Conservation (phyloP, 2,329 filamentous ascomycete species). For the Neobulgaria alba region DNA sequence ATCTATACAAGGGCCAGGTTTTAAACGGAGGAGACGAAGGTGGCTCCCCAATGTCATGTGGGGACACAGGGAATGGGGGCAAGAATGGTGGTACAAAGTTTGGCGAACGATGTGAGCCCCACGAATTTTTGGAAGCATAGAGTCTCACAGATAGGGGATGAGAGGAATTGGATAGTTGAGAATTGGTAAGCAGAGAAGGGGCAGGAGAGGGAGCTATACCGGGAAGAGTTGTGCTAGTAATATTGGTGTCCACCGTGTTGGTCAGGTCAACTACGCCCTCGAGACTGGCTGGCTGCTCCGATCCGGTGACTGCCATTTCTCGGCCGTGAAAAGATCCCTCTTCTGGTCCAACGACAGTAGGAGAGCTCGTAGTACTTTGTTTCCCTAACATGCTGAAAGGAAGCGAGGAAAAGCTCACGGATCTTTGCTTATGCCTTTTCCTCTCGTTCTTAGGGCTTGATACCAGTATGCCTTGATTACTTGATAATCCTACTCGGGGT, state of each 20-base stretch:
- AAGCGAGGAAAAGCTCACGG: too few relatives aligned
- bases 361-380: too few relatives aligned
- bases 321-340: too few relatives aligned
- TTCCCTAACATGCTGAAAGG: too few relatives aligned
- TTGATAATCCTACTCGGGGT: too few relatives aligned
- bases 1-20: slow-evolving; percentile 12
- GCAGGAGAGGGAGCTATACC: slow-evolving; percentile 19
- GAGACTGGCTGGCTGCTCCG: slow-evolving; percentile 14
- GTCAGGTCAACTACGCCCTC: slow-evolving; percentile 22
- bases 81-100: slow-evolving; percentile 4
- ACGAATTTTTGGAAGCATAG: background rate
- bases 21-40: slow-evolving; percentile 13
- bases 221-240: slow-evolving; percentile 21
- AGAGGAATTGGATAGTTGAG: slow-evolving; percentile 1
- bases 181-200: slow-evolving; percentile 5
- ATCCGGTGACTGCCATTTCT: too few relatives aligned
- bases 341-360: too few relatives aligned
- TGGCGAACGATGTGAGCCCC: slow-evolving; percentile 2
- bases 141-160: slow-evolving; percentile 5
- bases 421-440: too few relatives aligned
- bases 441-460: too few relatives aligned
- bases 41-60: slow-evolving; percentile 7
- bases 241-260: slow-evolving; percentile 24
- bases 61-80: slow-evolving; percentile 9
- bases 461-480: too few relatives aligned